Evolutionary conservation across 169 alveolate genomes (phyloP).

Genomic region (Plasmodium knowlesi): DNA sequence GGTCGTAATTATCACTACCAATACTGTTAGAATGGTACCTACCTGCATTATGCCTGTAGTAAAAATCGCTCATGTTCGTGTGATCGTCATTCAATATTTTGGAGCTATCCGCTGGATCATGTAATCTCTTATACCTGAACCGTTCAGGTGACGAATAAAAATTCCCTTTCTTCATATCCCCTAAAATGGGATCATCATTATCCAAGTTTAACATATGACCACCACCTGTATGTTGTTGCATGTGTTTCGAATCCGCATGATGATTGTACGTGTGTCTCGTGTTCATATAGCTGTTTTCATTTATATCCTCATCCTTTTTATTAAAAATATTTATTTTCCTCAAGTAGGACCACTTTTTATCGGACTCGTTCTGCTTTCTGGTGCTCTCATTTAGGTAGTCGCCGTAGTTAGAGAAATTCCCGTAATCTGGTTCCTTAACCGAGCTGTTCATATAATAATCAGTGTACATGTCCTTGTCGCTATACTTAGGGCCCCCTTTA

Average conservation of each 20-base stretch:
- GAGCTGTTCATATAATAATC: constrained; percentile 30
- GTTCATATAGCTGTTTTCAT: background rate
- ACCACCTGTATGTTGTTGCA: constrained; percentile 6
- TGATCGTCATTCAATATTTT: constrained; percentile 19
- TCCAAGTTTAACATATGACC: constrained; percentile 24
- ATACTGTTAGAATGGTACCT: background rate
- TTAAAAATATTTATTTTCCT: constrained; percentile 44
- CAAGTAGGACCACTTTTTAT: constrained; percentile 58
- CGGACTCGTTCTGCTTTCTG: constrained; percentile 34
- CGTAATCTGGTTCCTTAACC: background rate
- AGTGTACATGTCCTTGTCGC: constrained; percentile 7
- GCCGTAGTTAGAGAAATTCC: background rate
- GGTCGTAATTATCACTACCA: constrained; percentile 15
- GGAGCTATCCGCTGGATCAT: constrained; percentile 18
- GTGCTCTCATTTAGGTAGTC: constrained; percentile 12
- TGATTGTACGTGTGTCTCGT: background rate
- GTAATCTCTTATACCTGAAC: constrained; percentile 34
- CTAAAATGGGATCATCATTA: constrained; percentile 22
- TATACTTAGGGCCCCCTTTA: background rate
- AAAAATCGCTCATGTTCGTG: background rate
- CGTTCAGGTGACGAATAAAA: constrained; percentile 22
- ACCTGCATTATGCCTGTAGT: background rate
- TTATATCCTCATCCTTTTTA: constrained; percentile 18
- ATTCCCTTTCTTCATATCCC: constrained; percentile 32
- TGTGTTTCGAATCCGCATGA: background rate